Conservation (phyloP, 1,284 basidiomycete genomes). For the Cystobasidium pallidum region DNA sequence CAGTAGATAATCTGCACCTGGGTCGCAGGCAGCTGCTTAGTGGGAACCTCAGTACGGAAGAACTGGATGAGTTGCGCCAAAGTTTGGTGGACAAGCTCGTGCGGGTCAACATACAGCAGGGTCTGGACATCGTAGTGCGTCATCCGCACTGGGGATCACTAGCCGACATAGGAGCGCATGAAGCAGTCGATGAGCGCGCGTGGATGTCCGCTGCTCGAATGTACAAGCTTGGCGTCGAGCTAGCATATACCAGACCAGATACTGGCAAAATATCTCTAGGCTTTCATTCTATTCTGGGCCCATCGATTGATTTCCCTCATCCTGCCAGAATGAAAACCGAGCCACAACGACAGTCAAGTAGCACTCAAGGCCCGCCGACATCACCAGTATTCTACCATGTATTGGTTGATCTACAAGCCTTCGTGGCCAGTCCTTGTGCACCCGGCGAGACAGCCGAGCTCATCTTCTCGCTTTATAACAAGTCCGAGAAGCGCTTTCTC, state of each 20-base stretch:
- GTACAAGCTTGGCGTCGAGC: conserved; percentile 60
- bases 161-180: conserved; percentile 74
- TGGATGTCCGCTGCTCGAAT: conserved; percentile 69
- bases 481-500: conserved; percentile 76
- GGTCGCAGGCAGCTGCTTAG: conserved; percentile 86
- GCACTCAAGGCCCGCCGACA: not conserved
- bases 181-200: conserved; percentile 45
- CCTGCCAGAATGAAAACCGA: conserved; percentile 10
- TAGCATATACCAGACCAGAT: conserved; percentile 49
- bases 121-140: conserved; percentile 90
- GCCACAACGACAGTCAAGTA: not conserved
- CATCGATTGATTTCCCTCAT: conserved; percentile 5
- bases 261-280: conserved; percentile 37
- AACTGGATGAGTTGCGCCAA: conserved; percentile 76
- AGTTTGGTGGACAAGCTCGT: conserved; percentile 89
- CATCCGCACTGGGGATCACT: conserved; percentile 89
- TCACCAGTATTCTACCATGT: conserved; percentile 76
- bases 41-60: conserved; percentile 83
- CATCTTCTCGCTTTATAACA: conserved; percentile 90
- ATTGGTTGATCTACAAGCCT: conserved; percentile 84
- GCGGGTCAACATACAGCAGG: conserved; percentile 86
- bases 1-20: conserved; percentile 87
- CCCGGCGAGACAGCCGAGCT: conserved; percentile 91
- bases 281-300: conserved; percentile 45
- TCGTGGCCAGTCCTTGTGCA: conserved; percentile 83